phyloP scores from a whole-genome alignment of 2,329 filamentous ascomycete genomes.

The Phoma sp. region DNA sequence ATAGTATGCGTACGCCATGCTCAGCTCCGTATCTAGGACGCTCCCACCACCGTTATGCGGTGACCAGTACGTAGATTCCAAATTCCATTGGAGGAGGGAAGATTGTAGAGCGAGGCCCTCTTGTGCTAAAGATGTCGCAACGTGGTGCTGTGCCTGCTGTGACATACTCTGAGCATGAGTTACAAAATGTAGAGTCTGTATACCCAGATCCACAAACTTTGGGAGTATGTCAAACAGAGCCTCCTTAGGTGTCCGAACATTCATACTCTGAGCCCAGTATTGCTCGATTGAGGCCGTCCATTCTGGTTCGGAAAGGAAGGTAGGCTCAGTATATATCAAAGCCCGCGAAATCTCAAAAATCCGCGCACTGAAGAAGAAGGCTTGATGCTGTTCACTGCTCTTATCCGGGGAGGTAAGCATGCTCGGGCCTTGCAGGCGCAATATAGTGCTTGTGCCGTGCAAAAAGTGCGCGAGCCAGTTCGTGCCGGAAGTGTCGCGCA shows the following conservation, averaged over 20 bases:
- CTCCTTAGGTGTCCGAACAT: constrained; percentile 33
- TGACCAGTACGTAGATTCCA: neutral
- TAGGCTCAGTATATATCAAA: constrained; percentile 32
- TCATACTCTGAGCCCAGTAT: constrained; percentile 22
- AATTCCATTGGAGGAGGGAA: constrained; percentile 25
- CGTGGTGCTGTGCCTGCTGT: neutral
- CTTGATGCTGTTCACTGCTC: constrained; percentile 18
- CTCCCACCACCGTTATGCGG: neutral
- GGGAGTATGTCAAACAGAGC: constrained; percentile 36
- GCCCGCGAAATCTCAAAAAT: constrained; percentile 39
- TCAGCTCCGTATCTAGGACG: constrained; percentile 19
- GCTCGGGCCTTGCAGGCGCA: constrained; percentile 27
- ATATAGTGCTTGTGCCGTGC: constrained; percentile 35
- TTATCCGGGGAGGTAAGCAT: constrained; percentile 8
- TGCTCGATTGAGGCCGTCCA: constrained; percentile 27
- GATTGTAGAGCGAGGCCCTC: constrained; percentile 28
- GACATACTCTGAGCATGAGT: neutral
- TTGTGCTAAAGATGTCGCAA: constrained; percentile 18
- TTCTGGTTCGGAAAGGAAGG: constrained; percentile 27
- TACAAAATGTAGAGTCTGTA: constrained; percentile 18
- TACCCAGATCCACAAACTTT: constrained; percentile 27
- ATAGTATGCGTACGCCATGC: constrained; percentile 28
- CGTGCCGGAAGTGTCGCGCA: constrained; percentile 33
- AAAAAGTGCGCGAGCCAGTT: constrained; percentile 39
- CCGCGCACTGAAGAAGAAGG: constrained; percentile 34